Conservation (phyloP, 768 basidiomycete species). For the Artomyces pyxidatus region DNA sequence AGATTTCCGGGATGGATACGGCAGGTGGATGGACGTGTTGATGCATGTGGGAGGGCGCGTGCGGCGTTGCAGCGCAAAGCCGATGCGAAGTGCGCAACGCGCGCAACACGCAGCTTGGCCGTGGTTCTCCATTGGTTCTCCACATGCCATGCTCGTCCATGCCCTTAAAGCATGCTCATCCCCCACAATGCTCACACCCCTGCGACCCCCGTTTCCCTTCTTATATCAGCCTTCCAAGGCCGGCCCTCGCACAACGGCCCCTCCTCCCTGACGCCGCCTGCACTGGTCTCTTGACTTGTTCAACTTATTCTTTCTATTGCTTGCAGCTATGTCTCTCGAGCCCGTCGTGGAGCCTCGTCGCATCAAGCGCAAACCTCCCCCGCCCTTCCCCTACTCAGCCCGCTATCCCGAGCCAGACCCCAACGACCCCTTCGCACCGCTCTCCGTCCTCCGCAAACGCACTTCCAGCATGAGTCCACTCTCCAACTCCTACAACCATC, state of each 20-base stretch:
- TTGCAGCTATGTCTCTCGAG: background rate
- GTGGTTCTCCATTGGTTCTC: no score
- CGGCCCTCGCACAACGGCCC: background rate
- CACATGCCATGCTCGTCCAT: no score
- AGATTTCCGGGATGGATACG: no score
- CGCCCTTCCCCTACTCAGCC: conserved; percentile 38
- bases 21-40: no score
- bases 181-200: background rate
- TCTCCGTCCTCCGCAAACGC: conserved; percentile 49
- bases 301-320: background rate
- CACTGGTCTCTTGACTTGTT: background rate
- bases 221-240: background rate
- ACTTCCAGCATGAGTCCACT: conserved; percentile 5
- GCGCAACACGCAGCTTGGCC: background rate
- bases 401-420: conserved; percentile 65
- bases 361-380: conserved; percentile 52
- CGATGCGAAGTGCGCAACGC: no score
- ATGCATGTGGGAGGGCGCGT: no score
- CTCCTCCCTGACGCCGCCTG: background rate
- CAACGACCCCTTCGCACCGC: conserved; percentile 60
- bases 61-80: no score
- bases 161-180: background rate
- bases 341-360: conserved; percentile 1
- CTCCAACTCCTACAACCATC: background rate
- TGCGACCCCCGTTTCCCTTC: background rate